A percentile compares a stretch with the other conserved stretches of the same genome.
These are phyloP conservation scores for Tuber indicum DNA, from an alignment of 495 filamentous ascomycete species.

Conservation along the genomic window DNA sequence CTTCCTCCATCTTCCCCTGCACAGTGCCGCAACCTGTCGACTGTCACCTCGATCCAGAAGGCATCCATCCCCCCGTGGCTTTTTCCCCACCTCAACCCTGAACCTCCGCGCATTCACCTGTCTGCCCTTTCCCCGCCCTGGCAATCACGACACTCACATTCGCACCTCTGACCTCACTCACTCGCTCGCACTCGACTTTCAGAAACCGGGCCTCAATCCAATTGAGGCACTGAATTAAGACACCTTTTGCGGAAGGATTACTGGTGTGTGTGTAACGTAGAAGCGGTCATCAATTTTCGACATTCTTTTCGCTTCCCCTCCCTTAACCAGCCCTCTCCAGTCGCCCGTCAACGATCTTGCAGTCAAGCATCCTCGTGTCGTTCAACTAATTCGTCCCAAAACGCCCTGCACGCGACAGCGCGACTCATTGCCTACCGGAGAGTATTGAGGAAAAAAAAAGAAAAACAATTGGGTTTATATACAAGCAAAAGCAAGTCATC, in stretches of 20 bases:
- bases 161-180: conserved; percentile 7
- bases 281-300: conserved; percentile 23
- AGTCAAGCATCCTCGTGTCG: conserved; percentile 35
- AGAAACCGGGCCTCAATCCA: conserved; percentile 17
- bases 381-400: conserved; percentile 37
- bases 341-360: conserved; percentile 37
- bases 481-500: conserved; percentile 37
- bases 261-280: conserved; percentile 37
- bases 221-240: not conserved
- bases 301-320: conserved; percentile 20
- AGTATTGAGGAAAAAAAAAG: conserved; percentile 19
- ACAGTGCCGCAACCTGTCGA: conserved; percentile 39
- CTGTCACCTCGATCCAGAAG: conserved; percentile 33
- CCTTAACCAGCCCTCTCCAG: conserved; percentile 36
- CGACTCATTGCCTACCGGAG: conserved; percentile 22
- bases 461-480: conserved; percentile 24
- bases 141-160: conserved; percentile 13
- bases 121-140: conserved; percentile 22
- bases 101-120: conserved; percentile 21
- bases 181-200: not conserved
- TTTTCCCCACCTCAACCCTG: conserved; percentile 30
- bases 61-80: conserved; percentile 34
- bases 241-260: not conserved
- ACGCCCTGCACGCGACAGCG: conserved; percentile 27
- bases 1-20: conserved; percentile 35